Evolutionary conservation across 2,329 filamentous ascomycete genomes (phyloP), one percentile per base, ranked within the genome.

Genomic region (Stagonosporopsis cucurbitacearum): DNA sequence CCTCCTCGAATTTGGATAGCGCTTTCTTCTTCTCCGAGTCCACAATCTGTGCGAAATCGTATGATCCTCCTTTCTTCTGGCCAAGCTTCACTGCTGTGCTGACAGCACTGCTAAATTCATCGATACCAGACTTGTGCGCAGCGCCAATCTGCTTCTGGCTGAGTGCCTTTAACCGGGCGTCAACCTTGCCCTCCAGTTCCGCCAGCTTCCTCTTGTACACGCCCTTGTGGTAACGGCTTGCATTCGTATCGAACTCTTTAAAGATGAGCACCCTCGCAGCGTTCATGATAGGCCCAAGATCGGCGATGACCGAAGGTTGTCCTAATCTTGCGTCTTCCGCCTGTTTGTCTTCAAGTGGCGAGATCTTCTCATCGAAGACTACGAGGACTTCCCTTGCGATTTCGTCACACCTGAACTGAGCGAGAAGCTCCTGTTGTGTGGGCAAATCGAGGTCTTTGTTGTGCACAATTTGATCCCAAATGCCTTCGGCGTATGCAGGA

Each of bases 381-480:
- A 92, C 78, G 54, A 96, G 82, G 12, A 96, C 95, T 72, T 97
- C 94, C 60, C 93, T 85, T 35, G 92, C 86, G 55, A 99, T 99
- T 78, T 99, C 95, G 74, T 99, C 95, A 75, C 95, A 99, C 64
- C 95, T 87, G 80, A 98, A 99, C 75, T 99, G 95, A 11, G 95
- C 95, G 49, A 99, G 84, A 41, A 99, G 83, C 75, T 99, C 95
- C 78, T 99, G 95, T 74, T 99, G 95, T 0, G 95, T 98, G 3
- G 95, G 95, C 56, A 99, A 78, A 77, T 99, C 95, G 50, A 99
- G 82, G 71, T 99, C 95, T 78, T 99, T 99, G 83, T 99, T 99
- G 81, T 94, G 90, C 67, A 96, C 93, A 72, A 99, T 99, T 78
- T 98, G 94, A 69, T 98, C 93, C 95, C 95, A 99, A 40, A 99